phyloP scores from a whole-genome alignment of 192 early-diverging fungal species.

The Backusella liffmaniae region DNA sequence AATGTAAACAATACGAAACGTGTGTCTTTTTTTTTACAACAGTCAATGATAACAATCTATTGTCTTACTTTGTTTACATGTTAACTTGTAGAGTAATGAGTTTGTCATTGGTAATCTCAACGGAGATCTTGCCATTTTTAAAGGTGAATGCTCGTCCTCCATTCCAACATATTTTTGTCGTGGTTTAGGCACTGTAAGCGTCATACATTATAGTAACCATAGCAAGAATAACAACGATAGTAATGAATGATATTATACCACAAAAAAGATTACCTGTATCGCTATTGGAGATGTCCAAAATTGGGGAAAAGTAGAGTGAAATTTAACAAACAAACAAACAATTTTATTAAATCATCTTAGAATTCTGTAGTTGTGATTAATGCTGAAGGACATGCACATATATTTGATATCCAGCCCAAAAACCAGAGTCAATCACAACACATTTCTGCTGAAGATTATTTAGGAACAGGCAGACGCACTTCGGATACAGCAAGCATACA shows the following conservation, averaged over 20 bases:
- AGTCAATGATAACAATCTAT: neutral
- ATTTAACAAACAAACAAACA: neutral
- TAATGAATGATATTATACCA: neutral
- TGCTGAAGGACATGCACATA: slow-evolving; percentile 56
- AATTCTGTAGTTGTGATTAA: slow-evolving; percentile 58
- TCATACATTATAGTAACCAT: too few relatives aligned
- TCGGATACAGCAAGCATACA: slow-evolving; percentile 33
- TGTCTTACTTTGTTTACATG: neutral
- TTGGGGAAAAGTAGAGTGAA: slow-evolving; percentile 43
- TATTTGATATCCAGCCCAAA: slow-evolving; percentile 49
- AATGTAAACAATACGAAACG: slow-evolving; percentile 35
- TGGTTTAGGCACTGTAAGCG: slow-evolving; percentile 52
- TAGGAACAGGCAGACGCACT: slow-evolving; percentile 17
- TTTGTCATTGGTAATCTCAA: slow-evolving; percentile 61
- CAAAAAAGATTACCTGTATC: slow-evolving; percentile 52
- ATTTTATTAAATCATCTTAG: neutral
- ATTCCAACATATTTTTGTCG: slow-evolving; percentile 44
- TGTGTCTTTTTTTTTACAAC: neutral
- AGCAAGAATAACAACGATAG: neutral
- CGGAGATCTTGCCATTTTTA: slow-evolving; percentile 56
- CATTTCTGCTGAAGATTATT: slow-evolving; percentile 29
- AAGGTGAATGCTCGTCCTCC: slow-evolving; percentile 46
- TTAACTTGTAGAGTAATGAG: slow-evolving; percentile 47
- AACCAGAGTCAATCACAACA: slow-evolving; percentile 4
- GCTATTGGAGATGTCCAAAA: slow-evolving; percentile 58